These are phyloP conservation scores for Lenzites betulinus DNA, from an alignment of 768 basidiomycete species.

Conservation along the genomic window DNA sequence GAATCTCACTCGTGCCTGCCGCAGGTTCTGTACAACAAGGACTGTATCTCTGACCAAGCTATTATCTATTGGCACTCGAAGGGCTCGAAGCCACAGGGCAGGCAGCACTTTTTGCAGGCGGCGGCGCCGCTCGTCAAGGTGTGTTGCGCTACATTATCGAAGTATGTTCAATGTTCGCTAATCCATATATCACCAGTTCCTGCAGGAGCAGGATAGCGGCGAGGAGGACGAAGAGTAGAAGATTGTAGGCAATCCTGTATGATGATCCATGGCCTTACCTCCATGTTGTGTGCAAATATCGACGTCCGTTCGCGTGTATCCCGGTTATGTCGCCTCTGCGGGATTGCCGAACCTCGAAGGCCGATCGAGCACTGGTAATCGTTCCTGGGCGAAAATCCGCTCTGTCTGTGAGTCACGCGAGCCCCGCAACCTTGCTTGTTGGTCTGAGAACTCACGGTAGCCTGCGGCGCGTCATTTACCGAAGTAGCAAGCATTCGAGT, in stretches of 20 bases:
- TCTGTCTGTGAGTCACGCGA: too few relatives aligned
- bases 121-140: conserved; percentile 91
- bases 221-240: conserved; percentile 64
- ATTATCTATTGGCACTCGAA: conserved; percentile 99
- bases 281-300: too few relatives aligned
- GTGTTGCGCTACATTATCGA: conserved; percentile 17
- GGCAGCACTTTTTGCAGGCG: conserved; percentile 91
- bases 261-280: too few relatives aligned
- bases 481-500: too few relatives aligned
- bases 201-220: conserved; percentile 85
- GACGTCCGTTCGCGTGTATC: neutral
- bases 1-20: neutral
- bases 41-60: conserved; percentile 93
- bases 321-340: too few relatives aligned
- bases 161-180: neutral
- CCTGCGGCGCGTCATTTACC: too few relatives aligned
- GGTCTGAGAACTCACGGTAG: too few relatives aligned
- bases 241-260: neutral
- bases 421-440: too few relatives aligned
- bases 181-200: conserved; percentile 53
- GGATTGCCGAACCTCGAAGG: too few relatives aligned
- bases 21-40: conserved; percentile 92
- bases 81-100: conserved; percentile 93
- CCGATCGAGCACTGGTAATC: too few relatives aligned
- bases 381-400: too few relatives aligned